Evolutionary conservation across 306 rosid genomes (phyloP), one percentile per base, ranked within the genome.

Genomic region (Dryas octopetala): DNA sequence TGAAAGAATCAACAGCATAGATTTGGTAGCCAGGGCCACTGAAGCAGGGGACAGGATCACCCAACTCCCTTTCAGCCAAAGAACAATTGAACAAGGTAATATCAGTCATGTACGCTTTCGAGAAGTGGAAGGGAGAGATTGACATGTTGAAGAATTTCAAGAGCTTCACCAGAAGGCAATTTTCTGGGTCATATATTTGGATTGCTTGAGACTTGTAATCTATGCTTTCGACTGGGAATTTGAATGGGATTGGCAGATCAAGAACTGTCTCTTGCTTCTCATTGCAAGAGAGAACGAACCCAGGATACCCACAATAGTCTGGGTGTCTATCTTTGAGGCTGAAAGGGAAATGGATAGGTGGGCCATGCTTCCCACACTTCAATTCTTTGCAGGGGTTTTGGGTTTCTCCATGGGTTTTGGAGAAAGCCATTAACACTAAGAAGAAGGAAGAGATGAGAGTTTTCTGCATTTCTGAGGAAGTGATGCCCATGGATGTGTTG

Each of bases 261-360:
- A 79, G 77, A 58, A 83, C 47, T 0, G 80, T 26, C 3, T 72
- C 17, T 5, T 74, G 64, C 6, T 6, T 19, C 1, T 65, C n/a
- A 1, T 78, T 67, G 62, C 90, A 84, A 17, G 73, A 48, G 19
- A 85, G 2, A 55, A 71, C 84, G 70, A 85, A 88, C 3, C 81
- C 87, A 1, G 78, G 84, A 16, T 16, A 74, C 28, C 85, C 79
- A 60, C 74, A 73, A 0, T 45, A 12, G 7, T 2, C 14, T 60
- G 72, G 60, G 7, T 73, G 79, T 4, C 15, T 55, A 40, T 28
- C 77, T 73, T 59, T 79, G 51, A 81, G 71, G 14, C 75, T 6
- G 49, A 86, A 86, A 3, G 87, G 92, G 72, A 83, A 85, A 14
- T 75, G 68, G 47, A 88, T 66, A 4, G 4, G 6, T 4, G 16